Conservation (phyloP, 768 basidiomycete species). For the Leccinum disarticulatum region DNA sequence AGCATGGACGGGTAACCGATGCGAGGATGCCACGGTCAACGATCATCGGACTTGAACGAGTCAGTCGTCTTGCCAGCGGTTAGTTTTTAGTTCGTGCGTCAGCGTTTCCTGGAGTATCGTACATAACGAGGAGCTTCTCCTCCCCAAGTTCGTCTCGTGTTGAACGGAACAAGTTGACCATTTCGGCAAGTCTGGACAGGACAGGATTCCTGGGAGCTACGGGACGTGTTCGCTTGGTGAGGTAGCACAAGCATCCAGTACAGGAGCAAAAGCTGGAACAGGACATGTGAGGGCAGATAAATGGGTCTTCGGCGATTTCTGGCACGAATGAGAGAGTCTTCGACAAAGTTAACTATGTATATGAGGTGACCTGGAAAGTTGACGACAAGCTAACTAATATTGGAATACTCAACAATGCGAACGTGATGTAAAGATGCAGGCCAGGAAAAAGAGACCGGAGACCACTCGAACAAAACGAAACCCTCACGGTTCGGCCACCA, state of each 20-base stretch:
- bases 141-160: conserved; percentile 41
- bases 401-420: conserved; percentile 58
- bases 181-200: conserved; percentile 30
- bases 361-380: conserved; percentile 97
- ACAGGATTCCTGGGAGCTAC: conserved; percentile 19
- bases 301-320: not conserved
- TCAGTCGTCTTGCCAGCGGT: too few relatives aligned
- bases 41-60: too few relatives aligned
- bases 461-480: conserved; percentile 78
- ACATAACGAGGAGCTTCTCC: conserved; percentile 19
- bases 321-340: not conserved
- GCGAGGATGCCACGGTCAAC: too few relatives aligned
- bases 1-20: too few relatives aligned
- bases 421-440: conserved; percentile 68
- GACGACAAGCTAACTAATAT: conserved; percentile 66
- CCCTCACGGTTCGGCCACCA: conserved; percentile 55
- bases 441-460: conserved; percentile 83
- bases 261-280: conserved; percentile 33
- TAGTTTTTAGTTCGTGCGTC: conserved; percentile 24
- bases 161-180: conserved; percentile 39
- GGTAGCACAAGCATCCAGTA: conserved; percentile 16
- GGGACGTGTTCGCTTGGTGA: conserved; percentile 25
- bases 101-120: not conserved
- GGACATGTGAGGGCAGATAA: conserved; percentile 31
- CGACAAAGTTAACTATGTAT: too few relatives aligned